Conservation (phyloP, 31 red algal species). For the Endocladia muricata region DNA sequence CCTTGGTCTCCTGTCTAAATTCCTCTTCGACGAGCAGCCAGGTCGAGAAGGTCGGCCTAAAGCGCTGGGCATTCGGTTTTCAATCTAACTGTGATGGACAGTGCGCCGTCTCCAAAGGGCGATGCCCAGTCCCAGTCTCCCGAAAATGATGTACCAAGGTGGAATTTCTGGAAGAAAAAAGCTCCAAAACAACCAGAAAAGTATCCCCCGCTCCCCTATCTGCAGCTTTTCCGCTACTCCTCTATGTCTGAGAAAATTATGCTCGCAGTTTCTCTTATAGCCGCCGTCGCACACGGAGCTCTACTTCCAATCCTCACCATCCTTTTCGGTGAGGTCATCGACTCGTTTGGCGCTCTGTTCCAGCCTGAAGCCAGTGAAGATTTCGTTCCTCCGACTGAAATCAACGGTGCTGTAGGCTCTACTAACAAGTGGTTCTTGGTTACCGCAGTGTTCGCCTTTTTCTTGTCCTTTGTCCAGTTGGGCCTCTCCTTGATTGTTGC, state of each 20-base stretch:
- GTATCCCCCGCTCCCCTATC: slow-evolving; percentile 17
- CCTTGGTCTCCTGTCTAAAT: no score
- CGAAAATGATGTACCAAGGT: slow-evolving; percentile 8
- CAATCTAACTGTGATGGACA: no score
- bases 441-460: slow-evolving; percentile 52
- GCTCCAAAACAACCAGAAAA: not conserved
- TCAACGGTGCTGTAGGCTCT: not conserved
- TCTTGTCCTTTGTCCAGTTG: slow-evolving; percentile 54
- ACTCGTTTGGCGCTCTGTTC: slow-evolving; percentile 24
- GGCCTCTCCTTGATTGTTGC: slow-evolving; percentile 29
- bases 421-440: slow-evolving; percentile 51
- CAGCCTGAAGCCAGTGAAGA: not conserved
- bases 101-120: not conserved
- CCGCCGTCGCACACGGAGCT: slow-evolving; percentile 63
- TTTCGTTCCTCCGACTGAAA: not conserved
- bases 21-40: no score
- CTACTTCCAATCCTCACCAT: slow-evolving; percentile 62
- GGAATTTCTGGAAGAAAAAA: slow-evolving; percentile 13
- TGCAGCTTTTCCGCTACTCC: slow-evolving; percentile 52
- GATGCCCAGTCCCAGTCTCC: not conserved
- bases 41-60: no score
- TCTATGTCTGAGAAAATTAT: slow-evolving; percentile 15
- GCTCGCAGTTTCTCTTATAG: slow-evolving; percentile 13
- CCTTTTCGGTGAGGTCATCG: slow-evolving; percentile 46
- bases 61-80: no score